These are phyloP conservation scores for Cercospora berteroae DNA, from an alignment of 2,329 filamentous ascomycete species.

Conservation along the genomic window DNA sequence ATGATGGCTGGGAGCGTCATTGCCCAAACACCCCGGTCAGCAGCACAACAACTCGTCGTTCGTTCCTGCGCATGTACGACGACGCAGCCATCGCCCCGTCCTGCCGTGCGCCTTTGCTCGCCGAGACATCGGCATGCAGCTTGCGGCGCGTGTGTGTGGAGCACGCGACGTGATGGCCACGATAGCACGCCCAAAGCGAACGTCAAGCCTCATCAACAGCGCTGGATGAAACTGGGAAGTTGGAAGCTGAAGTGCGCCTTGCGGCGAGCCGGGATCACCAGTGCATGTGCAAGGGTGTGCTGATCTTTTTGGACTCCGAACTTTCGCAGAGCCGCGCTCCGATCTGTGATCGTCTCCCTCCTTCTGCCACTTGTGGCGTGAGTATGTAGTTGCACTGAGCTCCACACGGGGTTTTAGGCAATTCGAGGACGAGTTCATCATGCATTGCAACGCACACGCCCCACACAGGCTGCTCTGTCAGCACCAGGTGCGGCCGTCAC, in stretches of 20 bases:
- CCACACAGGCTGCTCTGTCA: not conserved
- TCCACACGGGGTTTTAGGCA: not conserved
- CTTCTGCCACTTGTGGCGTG: not conserved
- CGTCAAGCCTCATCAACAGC: not conserved
- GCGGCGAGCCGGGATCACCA: not conserved
- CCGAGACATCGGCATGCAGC: slow-evolving; percentile 4
- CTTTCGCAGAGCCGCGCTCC: slow-evolving; percentile 1
- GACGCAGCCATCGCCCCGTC: not conserved
- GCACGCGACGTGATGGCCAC: not conserved
- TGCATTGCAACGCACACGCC: not conserved
- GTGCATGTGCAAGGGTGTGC: slow-evolving; percentile 1
- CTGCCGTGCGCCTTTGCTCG: not conserved
- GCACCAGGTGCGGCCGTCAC: not conserved
- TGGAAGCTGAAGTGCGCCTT: not conserved
- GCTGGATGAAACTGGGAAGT: slow-evolving; percentile 8
- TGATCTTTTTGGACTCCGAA: not conserved
- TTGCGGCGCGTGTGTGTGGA: slow-evolving; percentile 4
- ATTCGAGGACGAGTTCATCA: not conserved
- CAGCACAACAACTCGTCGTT: not conserved
- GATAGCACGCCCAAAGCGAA: not conserved
- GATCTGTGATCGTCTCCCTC: not conserved
- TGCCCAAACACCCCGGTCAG: not conserved
- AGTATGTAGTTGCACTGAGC: not conserved
- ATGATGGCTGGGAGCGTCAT: not conserved
- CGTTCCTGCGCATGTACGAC: slow-evolving; percentile 1